Conservation (phyloP, 176 grass and related monocot species). For the Hordeum marinum region DNA sequence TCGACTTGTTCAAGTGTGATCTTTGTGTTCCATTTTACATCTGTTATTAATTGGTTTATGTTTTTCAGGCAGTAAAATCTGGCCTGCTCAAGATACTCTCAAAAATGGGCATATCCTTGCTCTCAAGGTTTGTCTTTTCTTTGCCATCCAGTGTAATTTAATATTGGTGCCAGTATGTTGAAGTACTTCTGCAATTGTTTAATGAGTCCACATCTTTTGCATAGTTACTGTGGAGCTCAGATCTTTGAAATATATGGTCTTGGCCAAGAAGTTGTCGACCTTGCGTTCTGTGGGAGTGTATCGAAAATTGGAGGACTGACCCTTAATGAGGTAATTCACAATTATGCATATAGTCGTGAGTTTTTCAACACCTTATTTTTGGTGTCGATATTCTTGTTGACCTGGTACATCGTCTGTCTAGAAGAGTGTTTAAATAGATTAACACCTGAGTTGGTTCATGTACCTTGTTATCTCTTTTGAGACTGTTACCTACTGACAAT, state of each 20-base stretch:
- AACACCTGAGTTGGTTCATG: neutral
- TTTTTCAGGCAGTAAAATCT: conserved; percentile 90
- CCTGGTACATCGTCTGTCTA: neutral
- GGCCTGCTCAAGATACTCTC: conserved; percentile 99
- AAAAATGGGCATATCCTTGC: conserved; percentile 99
- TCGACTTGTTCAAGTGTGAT: neutral
- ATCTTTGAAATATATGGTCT: conserved; percentile 99
- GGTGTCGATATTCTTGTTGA: neutral
- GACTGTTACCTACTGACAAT: conserved; percentile 16
- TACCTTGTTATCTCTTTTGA: conserved; percentile 5
- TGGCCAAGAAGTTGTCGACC: conserved; percentile 90
- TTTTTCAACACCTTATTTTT: conserved; percentile 6
- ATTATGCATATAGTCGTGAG: neutral
- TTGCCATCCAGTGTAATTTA: conserved; percentile 10
- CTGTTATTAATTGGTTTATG: conserved; percentile 24
- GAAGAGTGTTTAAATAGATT: neutral
- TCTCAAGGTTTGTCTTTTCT: conserved; percentile 88
- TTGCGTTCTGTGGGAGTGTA: conserved; percentile 98
- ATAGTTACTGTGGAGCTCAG: conserved; percentile 98
- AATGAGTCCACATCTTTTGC: conserved; percentile 24
- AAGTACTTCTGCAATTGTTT: conserved; percentile 35
- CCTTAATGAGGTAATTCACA: conserved; percentile 82
- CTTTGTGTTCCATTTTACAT: conserved; percentile 18
- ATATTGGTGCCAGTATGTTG: neutral
- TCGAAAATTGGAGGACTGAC: conserved; percentile 96